A percentile compares a stretch with the other conserved stretches of the same genome.
Evolutionary conservation across 2,329 filamentous ascomycete species (phyloP).

Genomic region (Orbilia brochopaga): DNA sequence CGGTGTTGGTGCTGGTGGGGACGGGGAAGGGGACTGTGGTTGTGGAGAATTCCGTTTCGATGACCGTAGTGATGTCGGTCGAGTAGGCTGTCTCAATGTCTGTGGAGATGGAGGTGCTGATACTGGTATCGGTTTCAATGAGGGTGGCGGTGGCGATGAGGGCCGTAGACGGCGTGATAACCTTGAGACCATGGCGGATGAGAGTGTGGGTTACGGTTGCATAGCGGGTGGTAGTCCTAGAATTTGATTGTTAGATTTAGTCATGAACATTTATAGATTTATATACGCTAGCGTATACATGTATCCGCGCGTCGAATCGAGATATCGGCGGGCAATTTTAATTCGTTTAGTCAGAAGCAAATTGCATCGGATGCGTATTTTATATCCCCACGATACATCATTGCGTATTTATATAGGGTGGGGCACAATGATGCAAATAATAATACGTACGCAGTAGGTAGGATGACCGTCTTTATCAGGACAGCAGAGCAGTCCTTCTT

Average conservation of each 20-base stretch:
- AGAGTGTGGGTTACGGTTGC: conserved; percentile 13
- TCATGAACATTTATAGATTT: not conserved
- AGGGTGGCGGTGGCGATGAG: conserved; percentile 21
- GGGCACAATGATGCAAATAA: not conserved
- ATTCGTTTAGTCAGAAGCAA: no score
- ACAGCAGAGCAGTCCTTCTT: conserved; percentile 32
- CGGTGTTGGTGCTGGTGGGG: not conserved
- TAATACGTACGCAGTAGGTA: conserved; percentile 24
- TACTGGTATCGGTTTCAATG: conserved; percentile 28
- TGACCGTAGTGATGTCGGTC: conserved; percentile 12
- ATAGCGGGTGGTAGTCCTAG: conserved; percentile 9
- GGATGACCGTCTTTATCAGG: conserved; percentile 28
- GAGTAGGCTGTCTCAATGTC: conserved; percentile 15
- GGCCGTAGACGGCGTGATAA: conserved; percentile 15
- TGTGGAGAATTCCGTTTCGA: conserved; percentile 14
- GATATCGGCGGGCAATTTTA: no score
- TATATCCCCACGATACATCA: no score
- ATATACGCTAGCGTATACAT: not conserved
- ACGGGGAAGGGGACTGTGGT: conserved; percentile 18
- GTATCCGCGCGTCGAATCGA: no score
- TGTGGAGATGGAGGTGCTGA: conserved; percentile 24
- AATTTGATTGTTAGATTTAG: not conserved
- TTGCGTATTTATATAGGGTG: no score
- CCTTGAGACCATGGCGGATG: not conserved
- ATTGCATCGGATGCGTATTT: no score